Evolutionary conservation across 768 basidiomycete genomes (phyloP), one percentile per base, ranked within the genome.

Genomic region (Hemileccinum impolitum): DNA sequence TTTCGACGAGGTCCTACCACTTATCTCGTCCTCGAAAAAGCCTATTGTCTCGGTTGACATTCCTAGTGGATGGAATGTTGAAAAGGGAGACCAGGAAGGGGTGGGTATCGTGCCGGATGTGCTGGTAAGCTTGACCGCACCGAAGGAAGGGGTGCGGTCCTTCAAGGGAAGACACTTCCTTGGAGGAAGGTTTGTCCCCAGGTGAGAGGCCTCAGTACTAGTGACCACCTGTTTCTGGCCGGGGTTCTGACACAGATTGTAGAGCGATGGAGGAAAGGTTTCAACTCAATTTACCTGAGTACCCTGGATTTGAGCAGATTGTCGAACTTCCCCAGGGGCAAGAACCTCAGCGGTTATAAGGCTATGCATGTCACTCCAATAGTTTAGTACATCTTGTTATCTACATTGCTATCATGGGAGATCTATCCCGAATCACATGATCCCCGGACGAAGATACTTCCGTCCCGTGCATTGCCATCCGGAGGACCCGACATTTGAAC

Each of bases 11-110:
- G 85, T 85, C 34, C 77, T 99, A 1, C 74, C 78, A 8, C 72
- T 90, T 7, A 70, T 96, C 38, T 72, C 78, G 2, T 61, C 74
- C 14, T 83, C 85, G 4, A 66, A 74, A 7, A 73, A 90, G 13
- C 94, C 96, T 0, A 88, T 97, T 60, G 80, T 99, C 23, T 91
- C 89, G 2, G 87, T 99, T 3, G 96, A 99, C 67, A 93, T 99
- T 41, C 96, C 96, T 0, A 91, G 88, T 1, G 96, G 94, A 8
- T 99, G 96, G 96, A 83, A 94, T 60, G 92, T 98, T 19, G 90
- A 94, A 57, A 70, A 75, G 18, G 95, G 95, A 77, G 43, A 72
- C 69, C 4, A 72, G 67, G 39, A 78, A 73, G 14, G 67, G 74
- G 14, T 41, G 8, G 53, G 88, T 79, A 70, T 97, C 43, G 68